Evolutionary conservation across 2,329 filamentous ascomycete genomes (phyloP).

Genomic region (Claviceps pusilla): DNA sequence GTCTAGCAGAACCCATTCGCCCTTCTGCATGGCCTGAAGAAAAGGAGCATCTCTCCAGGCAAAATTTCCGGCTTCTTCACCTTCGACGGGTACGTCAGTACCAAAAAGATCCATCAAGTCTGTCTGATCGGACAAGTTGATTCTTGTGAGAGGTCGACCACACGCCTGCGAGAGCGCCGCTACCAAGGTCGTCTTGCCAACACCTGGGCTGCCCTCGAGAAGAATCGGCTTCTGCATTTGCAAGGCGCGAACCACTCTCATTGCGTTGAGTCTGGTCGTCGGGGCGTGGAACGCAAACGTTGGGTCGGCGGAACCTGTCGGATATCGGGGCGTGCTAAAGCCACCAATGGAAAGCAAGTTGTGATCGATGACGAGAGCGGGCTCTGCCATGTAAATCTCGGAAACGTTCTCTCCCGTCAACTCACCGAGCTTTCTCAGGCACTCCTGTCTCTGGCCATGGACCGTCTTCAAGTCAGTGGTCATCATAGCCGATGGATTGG

Average conservation of each 20-base stretch:
- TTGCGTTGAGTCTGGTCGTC: conserved; percentile 77
- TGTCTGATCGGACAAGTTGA: conserved; percentile 96
- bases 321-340: conserved; percentile 47
- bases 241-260: conserved; percentile 78
- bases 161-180: conserved; percentile 67
- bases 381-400: conserved; percentile 47
- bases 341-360: conserved; percentile 50
- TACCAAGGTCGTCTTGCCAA: conserved; percentile 91
- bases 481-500: conserved; percentile 80
- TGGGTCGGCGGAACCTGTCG: conserved; percentile 24
- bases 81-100: conserved; percentile 88
- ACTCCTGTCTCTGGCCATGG: conserved; percentile 53
- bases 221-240: conserved; percentile 84
- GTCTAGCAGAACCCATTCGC: conserved; percentile 91
- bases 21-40: conserved; percentile 87
- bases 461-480: conserved; percentile 57
- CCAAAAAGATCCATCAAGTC: conserved; percentile 96
- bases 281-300: conserved; percentile 62
- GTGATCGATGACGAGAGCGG: conserved; percentile 40
- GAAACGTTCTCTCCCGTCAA: conserved; percentile 50
- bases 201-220: conserved; percentile 91
- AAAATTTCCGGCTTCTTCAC: conserved; percentile 79
- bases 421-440: conserved; percentile 55
- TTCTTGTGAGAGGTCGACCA: conserved; percentile 71
- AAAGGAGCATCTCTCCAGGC: conserved; percentile 94